Conservation (phyloP, 257 asterid species). For the Solanum pennellii region DNA sequence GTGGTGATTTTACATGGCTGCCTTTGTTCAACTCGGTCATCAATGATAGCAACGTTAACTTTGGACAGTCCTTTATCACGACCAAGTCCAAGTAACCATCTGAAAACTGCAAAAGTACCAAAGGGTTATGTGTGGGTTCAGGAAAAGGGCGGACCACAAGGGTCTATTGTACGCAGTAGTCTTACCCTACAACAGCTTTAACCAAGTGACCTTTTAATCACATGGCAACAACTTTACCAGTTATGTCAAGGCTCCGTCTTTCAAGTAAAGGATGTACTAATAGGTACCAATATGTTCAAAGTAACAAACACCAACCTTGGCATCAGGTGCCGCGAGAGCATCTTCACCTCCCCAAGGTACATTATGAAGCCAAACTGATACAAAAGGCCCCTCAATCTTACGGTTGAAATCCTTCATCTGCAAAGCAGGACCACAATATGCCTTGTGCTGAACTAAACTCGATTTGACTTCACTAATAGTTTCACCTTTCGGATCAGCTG, state of each 20-base stretch:
- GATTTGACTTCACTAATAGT: conserved; percentile 13
- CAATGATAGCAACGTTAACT: conserved; percentile 44
- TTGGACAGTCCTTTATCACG: conserved; percentile 67
- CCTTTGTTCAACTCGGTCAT: conserved; percentile 59
- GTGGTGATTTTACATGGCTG: conserved; percentile 68
- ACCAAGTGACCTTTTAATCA: neutral
- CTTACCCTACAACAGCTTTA: neutral
- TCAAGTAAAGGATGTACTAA: neutral
- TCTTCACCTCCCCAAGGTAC: conserved; percentile 94
- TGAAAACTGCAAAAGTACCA: conserved; percentile 56
- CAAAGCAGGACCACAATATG: conserved; percentile 57
- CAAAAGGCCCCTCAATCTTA: conserved; percentile 78
- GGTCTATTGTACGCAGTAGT: neutral
- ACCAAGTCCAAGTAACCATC: conserved; percentile 93
- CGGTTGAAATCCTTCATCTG: conserved; percentile 45
- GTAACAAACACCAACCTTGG: conserved; percentile 43
- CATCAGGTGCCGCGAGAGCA: conserved; percentile 87
- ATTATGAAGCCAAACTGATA: conserved; percentile 94
- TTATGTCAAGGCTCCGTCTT: neutral
- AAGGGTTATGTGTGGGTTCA: neutral
- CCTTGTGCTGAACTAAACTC: conserved; percentile 16
- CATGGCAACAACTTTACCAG: neutral
- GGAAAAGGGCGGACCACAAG: neutral
- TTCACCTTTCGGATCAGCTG: conserved; percentile 6
- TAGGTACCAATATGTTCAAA: neutral